A percentile compares a stretch with the other conserved stretches of the same genome.
phyloP scores from a whole-genome alignment of 2,329 filamentous ascomycete species.

The Chrysoporthe austroafricana region DNA sequence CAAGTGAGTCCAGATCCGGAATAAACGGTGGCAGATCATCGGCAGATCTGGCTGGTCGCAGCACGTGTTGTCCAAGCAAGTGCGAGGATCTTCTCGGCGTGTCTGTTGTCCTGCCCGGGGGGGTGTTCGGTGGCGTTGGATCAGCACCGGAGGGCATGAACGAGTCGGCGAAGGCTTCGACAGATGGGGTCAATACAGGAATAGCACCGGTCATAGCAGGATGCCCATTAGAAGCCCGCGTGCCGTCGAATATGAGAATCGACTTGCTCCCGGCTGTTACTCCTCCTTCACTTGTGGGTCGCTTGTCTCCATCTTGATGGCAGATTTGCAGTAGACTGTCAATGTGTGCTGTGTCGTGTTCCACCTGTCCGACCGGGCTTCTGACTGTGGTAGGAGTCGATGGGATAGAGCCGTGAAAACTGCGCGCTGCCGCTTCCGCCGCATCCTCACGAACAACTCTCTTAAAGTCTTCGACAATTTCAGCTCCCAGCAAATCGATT shows the following conservation, averaged over 20 bases:
- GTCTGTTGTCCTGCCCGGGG: constrained; percentile 50
- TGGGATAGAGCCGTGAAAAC: constrained; percentile 34
- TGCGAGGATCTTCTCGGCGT: constrained; percentile 61
- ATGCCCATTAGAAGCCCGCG: constrained; percentile 49
- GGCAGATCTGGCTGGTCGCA: constrained; percentile 41
- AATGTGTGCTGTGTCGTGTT: constrained; percentile 50
- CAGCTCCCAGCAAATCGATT: constrained; percentile 82
- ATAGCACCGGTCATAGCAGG: constrained; percentile 56
- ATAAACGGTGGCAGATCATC: constrained; percentile 52
- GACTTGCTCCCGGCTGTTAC: constrained; percentile 86
- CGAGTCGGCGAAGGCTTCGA: constrained; percentile 58
- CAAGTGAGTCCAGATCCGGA: constrained; percentile 50
- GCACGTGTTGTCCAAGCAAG: constrained; percentile 53
- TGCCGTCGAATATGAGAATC: constrained; percentile 83
- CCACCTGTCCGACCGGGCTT: constrained; percentile 37
- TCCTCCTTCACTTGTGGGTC: constrained; percentile 56
- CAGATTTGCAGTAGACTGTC: constrained; percentile 47
- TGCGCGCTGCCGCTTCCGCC: constrained; percentile 44
- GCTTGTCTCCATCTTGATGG: constrained; percentile 36
- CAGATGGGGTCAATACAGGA: constrained; percentile 48
- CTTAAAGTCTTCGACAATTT: constrained; percentile 78
- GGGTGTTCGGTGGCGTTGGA: constrained; percentile 65
- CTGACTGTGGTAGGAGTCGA: constrained; percentile 32
- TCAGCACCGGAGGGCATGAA: constrained; percentile 54
- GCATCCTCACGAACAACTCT: constrained; percentile 71